Base-by-base conservation (phyloP, 139 green algal species). In the Axilococcus clingmanii region DNA sequence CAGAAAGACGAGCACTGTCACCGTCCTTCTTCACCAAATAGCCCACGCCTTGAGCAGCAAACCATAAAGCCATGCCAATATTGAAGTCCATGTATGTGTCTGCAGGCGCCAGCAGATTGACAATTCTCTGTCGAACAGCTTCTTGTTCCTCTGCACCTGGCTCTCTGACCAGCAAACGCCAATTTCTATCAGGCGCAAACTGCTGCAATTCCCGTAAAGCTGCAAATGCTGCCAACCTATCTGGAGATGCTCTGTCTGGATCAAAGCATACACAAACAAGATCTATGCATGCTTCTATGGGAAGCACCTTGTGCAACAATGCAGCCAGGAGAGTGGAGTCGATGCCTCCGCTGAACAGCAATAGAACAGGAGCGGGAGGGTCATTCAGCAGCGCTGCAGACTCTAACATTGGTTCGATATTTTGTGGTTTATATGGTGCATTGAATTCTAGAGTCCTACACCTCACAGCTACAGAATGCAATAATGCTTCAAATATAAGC, bases 41-140 rank as follows among this genome's bases (percentile, higher is more conserved):
- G 32, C 84, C 85, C 20, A 63, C 58, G 4, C 59, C 82, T 8
- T 58, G 14, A 0, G 71, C 68, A 14, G 84, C 81, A 59, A 96
- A 69, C 84, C 87, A 94, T 11, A 97, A 68, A 4, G 87, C 85
- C 2, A 81, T 77, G 0, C 84, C 89, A 34, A 97, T 97, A 64
- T 97, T 97, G 16, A 93, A 43, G 57, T 97, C 89, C 89, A 97
- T 97, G 4, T 94, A 66, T 0, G 88, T 97, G 33, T 61, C 67
- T 1, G 76, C 55, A 9, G 89, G 89, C 40, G 67, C 52, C 45
- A 97, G 74, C 36, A 97, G 73, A 20, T 61, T 47, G 37, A 87
- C 51, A 40, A 96, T 55, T 51, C 56, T 75, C 4, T 34, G 11
- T 15, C 62, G 55, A 40, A 72, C 48, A 0, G 20, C 14, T 19